Base-by-base conservation (phyloP, 2,329 filamentous ascomycete genomes). In the Fusarium transvaalense region DNA sequence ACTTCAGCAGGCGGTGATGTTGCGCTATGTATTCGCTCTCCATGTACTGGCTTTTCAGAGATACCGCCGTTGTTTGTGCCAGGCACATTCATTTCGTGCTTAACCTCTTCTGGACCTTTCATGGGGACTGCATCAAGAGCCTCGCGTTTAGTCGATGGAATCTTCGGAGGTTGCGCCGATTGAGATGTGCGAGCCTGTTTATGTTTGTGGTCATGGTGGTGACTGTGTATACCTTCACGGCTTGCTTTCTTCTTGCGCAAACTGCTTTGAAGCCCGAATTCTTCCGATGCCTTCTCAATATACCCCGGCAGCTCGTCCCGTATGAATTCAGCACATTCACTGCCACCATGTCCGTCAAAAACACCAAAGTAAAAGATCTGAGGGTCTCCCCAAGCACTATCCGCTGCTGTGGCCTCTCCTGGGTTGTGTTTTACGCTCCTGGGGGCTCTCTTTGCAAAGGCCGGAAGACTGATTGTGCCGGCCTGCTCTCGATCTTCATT, bases 291-390 rank as follows among this genome's bases (percentile, higher is more conserved):
- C 69, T 93, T 86, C 79, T 99, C 95, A 35, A 99, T 89, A 77
- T 97, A 98, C 12, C 88, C 88, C 77, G 97, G 96, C 63, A 99
- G 82, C 75, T 92, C 88, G 63, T 97, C 92, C 60, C 90, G 86
- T 70, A 98, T 80, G 73, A 97, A 98, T 19, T 91, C 89, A 62
- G 93, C 94, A 78, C 96, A 98, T 77, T 97, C 92, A 21, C 84
- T 87, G 21, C 96, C 96, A 12, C 96, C 96, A 81, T 99, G 96
- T 4, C 96, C 96, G 79, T 99, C 96, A 75, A 98, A 99, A 2
- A 98, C 90, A 2, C 88, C 94, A 84, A 97, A 99, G 79, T 98
- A 99, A 79, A 99, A 99, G 34, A 98, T 91, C 77, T 98, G 95
- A 2, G 95, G 95, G 76, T 98, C 95, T 4, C 95, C 95, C 66